phyloP scores from a whole-genome alignment of 2,329 filamentous ascomycete species.

The Apiospora rasikravindrae region DNA sequence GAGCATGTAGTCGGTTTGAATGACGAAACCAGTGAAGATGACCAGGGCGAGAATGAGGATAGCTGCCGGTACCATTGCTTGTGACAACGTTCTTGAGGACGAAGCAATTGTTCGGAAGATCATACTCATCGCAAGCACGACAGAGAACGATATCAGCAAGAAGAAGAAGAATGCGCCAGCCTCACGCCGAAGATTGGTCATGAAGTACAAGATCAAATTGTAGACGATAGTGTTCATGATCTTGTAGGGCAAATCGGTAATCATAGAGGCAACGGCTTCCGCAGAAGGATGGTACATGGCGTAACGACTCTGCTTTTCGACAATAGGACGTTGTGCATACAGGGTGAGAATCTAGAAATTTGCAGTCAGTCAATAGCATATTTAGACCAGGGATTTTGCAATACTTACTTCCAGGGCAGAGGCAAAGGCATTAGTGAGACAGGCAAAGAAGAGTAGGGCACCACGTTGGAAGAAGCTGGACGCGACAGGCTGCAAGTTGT shows the following conservation, averaged over 20 bases:
- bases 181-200: constrained; percentile 77
- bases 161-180: constrained; percentile 83
- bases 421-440: constrained; percentile 81
- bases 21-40: constrained; percentile 71
- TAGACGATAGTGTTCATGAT: constrained; percentile 73
- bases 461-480: constrained; percentile 76
- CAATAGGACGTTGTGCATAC: constrained; percentile 85
- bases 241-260: constrained; percentile 84
- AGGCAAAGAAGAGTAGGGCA: constrained; percentile 82
- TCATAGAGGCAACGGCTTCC: constrained; percentile 82
- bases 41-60: constrained; percentile 67
- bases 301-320: constrained; percentile 86
- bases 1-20: constrained; percentile 69
- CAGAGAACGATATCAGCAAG: constrained; percentile 73
- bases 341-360: constrained; percentile 70
- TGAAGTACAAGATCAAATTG: constrained; percentile 83
- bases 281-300: constrained; percentile 87
- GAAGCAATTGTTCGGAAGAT: constrained; percentile 80
- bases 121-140: constrained; percentile 80
- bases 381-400: not conserved
- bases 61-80: constrained; percentile 62
- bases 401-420: constrained; percentile 69
- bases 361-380: not conserved
- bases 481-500: constrained; percentile 67
- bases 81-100: constrained; percentile 70